Evolutionary conservation across 371 early-diverging fungal species (phyloP), one percentile per base, ranked within the genome.

Genomic region (Rhizopus arrhizus): DNA sequence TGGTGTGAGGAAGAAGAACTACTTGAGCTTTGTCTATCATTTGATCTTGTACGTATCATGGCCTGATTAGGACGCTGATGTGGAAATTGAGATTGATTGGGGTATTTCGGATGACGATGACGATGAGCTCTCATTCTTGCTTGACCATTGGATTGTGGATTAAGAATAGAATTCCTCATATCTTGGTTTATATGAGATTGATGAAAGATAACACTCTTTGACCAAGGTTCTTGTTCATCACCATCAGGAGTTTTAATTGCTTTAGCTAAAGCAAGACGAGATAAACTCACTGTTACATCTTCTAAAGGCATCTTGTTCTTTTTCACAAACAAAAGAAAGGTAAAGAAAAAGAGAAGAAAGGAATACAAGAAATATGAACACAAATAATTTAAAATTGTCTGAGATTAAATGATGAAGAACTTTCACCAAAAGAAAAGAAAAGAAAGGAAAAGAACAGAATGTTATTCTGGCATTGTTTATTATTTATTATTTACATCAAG

Each of bases 201-300:
- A 54, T 79, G 73, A 41, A 78, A 78, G 45, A 78, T 78, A n/a
- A 78, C 63, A 62, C 78, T 78, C 32, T 73, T 74, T 35, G 63
- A 52, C 78, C 78, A 78, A 40, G 73, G 71, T 46, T 78, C 78
- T 31, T 62, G 61, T 5, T 68, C 75, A n/a, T 56, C 73, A 12
- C 62, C 65, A 59, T 79, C 80, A 29, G 80, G 76, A 10, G 80
- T 76, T 45, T 79, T 79, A 43, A 79, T 79, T 31, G 80, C 80
- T 55, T 74, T 75, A n/a, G 80, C 80, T 31, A 79, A 62, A 4
- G 76, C 76, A 42, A 79, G 60, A 10, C 80, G 70, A 53, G 81
- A 80, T 16, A 80, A 47, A 46, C 71, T 75, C 47, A 77, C 78
- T 29, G 74, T 69, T 31, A 80, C 68, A 32, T 81, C 76, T 28